Conservation (phyloP, 2,329 filamentous ascomycete genomes). For the Fusarium scirpi region DNA sequence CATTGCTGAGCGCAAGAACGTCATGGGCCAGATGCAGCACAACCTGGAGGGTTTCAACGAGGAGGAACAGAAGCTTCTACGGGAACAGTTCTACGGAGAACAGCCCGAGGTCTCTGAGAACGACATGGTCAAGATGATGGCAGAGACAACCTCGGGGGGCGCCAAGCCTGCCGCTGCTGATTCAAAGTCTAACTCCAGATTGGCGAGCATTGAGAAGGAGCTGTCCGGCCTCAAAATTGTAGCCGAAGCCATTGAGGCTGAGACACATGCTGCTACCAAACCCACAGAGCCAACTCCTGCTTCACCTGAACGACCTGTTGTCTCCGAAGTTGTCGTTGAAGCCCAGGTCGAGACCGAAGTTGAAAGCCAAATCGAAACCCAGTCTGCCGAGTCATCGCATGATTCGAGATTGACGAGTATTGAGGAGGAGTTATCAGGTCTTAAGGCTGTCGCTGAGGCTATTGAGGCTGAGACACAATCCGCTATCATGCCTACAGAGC, state of each 20-base stretch:
- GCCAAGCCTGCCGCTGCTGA: conserved; percentile 24
- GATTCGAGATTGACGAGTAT: not conserved
- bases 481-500: not conserved
- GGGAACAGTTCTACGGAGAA: conserved; percentile 43
- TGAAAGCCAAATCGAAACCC: conserved; percentile 3
- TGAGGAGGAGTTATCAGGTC: not conserved
- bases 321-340: conserved; percentile 1
- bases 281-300: not conserved
- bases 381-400: not conserved
- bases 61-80: conserved; percentile 53
- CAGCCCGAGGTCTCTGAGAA: conserved; percentile 52
- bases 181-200: not conserved
- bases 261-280: conserved; percentile 1
- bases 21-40: conserved; percentile 53
- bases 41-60: conserved; percentile 54
- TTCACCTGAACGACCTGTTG: not conserved
- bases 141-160: conserved; percentile 40
- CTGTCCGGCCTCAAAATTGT: not conserved
- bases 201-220: conserved; percentile 2
- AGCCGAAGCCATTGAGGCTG: not conserved
- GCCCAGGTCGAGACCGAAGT: not conserved
- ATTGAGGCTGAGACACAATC: not conserved
- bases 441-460: not conserved
- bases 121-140: conserved; percentile 53
- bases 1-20: conserved; percentile 50